These are phyloP conservation scores for Apiospora arundinis DNA, from an alignment of 2,329 filamentous ascomycete species.

Conservation along the genomic window DNA sequence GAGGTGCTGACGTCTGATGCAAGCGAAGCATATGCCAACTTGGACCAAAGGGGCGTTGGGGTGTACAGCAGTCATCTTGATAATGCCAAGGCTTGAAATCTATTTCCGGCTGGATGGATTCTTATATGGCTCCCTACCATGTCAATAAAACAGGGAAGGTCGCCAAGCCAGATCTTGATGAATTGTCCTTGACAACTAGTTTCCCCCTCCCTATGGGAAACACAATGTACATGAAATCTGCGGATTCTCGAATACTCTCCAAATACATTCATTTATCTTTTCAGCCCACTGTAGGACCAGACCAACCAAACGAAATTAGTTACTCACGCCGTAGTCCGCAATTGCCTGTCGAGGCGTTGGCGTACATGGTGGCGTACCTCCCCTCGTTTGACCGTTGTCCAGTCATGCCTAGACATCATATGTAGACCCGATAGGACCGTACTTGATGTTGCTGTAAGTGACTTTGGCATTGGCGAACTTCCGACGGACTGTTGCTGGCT, in stretches of 20 bases:
- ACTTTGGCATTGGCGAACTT: conserved; percentile 46
- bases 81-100: neutral
- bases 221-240: too few relatives aligned
- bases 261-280: too few relatives aligned
- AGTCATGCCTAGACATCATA: conserved; percentile 31
- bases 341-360: too few relatives aligned
- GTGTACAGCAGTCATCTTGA: neutral
- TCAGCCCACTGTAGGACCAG: neutral
- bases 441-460: conserved; percentile 54
- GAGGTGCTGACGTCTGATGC: neutral
- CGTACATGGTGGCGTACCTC: neutral
- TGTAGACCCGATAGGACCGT: conserved; percentile 52
- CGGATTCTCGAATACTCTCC: neutral
- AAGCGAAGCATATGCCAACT: neutral
- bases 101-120: neutral
- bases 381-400: too few relatives aligned
- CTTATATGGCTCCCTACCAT: too few relatives aligned
- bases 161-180: neutral
- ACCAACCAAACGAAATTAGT: neutral
- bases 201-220: too few relatives aligned
- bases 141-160: neutral
- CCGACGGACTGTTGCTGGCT: conserved; percentile 48
- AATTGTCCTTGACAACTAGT: too few relatives aligned
- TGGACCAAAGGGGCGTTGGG: neutral
- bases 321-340: neutral